These are phyloP conservation scores for Canavalia gladiata DNA, from an alignment of 306 rosid genomes.

Conservation along the genomic window DNA sequence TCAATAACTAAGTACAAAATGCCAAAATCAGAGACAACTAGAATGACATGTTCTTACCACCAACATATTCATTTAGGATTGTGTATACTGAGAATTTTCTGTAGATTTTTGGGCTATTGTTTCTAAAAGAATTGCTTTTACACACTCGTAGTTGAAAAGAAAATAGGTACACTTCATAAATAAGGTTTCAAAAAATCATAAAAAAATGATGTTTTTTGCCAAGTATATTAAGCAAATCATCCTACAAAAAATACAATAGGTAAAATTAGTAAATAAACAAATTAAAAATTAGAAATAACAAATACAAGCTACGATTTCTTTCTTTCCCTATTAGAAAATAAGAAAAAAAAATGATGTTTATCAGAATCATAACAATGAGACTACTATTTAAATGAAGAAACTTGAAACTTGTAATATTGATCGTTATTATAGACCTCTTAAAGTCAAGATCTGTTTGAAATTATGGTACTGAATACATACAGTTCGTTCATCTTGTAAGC, in stretches of 20 bases:
- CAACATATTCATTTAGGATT: constrained; percentile 79
- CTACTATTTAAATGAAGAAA: not conserved
- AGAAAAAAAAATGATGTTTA: not conserved
- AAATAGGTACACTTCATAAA: constrained; percentile 86
- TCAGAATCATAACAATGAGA: constrained; percentile 13
- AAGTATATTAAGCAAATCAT: constrained; percentile 84
- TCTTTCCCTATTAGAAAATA: constrained; percentile 10
- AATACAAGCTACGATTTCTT: constrained; percentile 38
- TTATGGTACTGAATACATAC: constrained; percentile 25
- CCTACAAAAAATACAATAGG: constrained; percentile 57
- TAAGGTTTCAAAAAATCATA: constrained; percentile 72
- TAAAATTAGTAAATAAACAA: constrained; percentile 38
- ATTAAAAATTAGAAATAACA: too few species aligned
- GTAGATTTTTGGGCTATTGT: constrained; percentile 64
- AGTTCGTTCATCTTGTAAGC: not conserved
- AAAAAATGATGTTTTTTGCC: constrained; percentile 89
- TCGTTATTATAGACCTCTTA: constrained; percentile 31
- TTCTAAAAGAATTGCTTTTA: constrained; percentile 79
- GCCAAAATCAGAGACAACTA: constrained; percentile 28
- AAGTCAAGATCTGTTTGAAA: constrained; percentile 34
- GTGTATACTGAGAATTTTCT: constrained; percentile 57
- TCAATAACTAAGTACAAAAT: constrained; percentile 14
- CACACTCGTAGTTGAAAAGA: constrained; percentile 94
- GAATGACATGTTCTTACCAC: constrained; percentile 71
- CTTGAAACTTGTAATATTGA: not conserved